Percentiles rank a stretch among this genome's conserved stretches.
Evolutionary conservation across 495 filamentous ascomycete genomes (phyloP).

Genomic region (Lindgomyces ingoldianus): DNA sequence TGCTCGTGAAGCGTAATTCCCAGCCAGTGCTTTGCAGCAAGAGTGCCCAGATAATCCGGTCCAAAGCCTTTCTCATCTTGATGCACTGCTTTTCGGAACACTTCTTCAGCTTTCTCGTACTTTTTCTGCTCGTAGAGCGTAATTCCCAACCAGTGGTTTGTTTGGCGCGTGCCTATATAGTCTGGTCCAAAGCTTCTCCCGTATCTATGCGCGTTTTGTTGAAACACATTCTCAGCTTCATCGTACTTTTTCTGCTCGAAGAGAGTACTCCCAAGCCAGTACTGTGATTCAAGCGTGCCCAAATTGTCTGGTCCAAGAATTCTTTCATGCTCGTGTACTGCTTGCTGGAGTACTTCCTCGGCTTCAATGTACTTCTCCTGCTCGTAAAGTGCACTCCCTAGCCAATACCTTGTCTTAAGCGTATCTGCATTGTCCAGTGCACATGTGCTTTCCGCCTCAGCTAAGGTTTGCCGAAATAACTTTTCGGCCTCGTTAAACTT

Average conservation of each 20-base stretch:
- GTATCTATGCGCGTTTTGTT: neutral
- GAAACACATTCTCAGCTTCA: constrained; percentile 9
- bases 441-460: too few species aligned
- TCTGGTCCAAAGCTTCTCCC: constrained; percentile 3
- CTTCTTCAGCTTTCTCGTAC: constrained; percentile 6
- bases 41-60: too few species aligned
- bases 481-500: too few species aligned
- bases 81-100: neutral
- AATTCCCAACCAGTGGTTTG: constrained; percentile 8
- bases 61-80: constrained; percentile 2
- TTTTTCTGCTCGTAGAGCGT: constrained; percentile 15
- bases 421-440: too few species aligned
- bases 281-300: constrained; percentile 13
- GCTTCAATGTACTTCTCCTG: constrained; percentile 15
- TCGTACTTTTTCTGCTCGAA: constrained; percentile 17
- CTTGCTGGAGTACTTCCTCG: constrained; percentile 5
- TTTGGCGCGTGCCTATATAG: neutral
- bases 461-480: too few species aligned
- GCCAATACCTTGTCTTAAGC: too few species aligned
- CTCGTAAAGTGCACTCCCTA: constrained; percentile 4
- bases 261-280: constrained; percentile 11
- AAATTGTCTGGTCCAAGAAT: constrained; percentile 13
- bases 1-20: neutral
- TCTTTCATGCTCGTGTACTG: constrained; percentile 6
- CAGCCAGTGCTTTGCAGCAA: neutral